A percentile compares a stretch with the other conserved stretches of the same genome.
Conservation (phyloP, 2,329 filamentous ascomycete genomes). For the Trichocomaceae sp. region DNA sequence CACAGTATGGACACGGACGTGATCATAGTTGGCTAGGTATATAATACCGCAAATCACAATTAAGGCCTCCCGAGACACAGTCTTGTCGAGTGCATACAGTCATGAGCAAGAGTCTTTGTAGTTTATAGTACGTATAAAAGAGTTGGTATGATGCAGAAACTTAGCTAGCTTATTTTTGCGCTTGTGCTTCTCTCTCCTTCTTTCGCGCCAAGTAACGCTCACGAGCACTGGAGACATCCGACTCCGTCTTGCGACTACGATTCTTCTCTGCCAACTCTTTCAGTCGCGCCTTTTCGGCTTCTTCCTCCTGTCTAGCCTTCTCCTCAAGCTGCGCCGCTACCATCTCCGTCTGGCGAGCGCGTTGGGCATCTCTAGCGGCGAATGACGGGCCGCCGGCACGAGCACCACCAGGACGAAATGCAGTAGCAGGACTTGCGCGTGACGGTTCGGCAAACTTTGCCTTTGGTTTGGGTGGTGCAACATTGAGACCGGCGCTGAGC, state of each 20-base stretch:
- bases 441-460: slow-evolving; percentile 10
- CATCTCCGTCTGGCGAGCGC: slow-evolving; percentile 55
- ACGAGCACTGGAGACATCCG: slow-evolving; percentile 54
- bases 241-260: slow-evolving; percentile 53
- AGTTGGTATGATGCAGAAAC: background rate
- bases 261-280: slow-evolving; percentile 49
- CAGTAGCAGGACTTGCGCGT: slow-evolving; percentile 12
- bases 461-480: slow-evolving; percentile 49
- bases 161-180: background rate
- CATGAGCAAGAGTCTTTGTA: background rate
- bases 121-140: background rate
- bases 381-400: slow-evolving; percentile 20
- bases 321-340: slow-evolving; percentile 54
- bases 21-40: too few relatives aligned
- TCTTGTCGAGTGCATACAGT: background rate
- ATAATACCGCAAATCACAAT: too few relatives aligned
- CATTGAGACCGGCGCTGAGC: slow-evolving; percentile 55
- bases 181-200: slow-evolving; percentile 39
- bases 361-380: slow-evolving; percentile 38
- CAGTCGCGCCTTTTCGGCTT: slow-evolving; percentile 51
- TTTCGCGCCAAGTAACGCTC: slow-evolving; percentile 58
- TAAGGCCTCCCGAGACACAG: background rate
- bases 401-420: slow-evolving; percentile 17
- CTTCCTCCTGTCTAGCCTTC: slow-evolving; percentile 48
- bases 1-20: too few relatives aligned